These are phyloP conservation scores for Scheffersomyces quercinus DNA, from an alignment of 1,139 yeast genomes.

Conservation along the genomic window DNA sequence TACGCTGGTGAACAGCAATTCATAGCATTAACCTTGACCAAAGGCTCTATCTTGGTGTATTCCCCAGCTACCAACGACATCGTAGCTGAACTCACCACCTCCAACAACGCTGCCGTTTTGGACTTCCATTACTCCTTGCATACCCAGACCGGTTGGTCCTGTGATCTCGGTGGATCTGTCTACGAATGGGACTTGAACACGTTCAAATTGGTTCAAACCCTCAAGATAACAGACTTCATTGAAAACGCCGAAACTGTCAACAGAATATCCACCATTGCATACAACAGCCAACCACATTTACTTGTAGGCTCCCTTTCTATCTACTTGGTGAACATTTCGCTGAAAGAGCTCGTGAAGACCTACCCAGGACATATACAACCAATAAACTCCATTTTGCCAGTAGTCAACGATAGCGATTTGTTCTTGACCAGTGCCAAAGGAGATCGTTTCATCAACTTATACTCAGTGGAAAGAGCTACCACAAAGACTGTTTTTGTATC, in stretches of 20 bases:
- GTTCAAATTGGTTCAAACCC: constrained; percentile 40
- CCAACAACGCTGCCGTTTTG: constrained; percentile 52
- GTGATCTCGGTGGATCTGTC: constrained; percentile 62
- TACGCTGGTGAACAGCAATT: constrained; percentile 37
- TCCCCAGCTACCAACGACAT: constrained; percentile 67
- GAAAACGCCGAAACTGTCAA: constrained; percentile 37
- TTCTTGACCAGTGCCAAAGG: constrained; percentile 70
- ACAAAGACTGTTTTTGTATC: constrained; percentile 62
- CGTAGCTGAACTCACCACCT: constrained; percentile 49
- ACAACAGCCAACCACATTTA: constrained; percentile 44
- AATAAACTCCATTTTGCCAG: constrained; percentile 46
- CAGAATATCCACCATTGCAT: constrained; percentile 35
- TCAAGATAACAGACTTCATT: constrained; percentile 40
- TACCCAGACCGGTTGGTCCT: constrained; percentile 57
- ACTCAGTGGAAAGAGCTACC: constrained; percentile 47
- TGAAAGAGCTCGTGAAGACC: constrained; percentile 40
- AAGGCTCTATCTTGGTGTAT: constrained; percentile 65
- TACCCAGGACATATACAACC: constrained; percentile 79
- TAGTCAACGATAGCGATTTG: constrained; percentile 36
- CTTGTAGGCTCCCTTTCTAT: constrained; percentile 67
- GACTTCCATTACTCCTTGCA: constrained; percentile 49
- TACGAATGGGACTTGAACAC: constrained; percentile 63
- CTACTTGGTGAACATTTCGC: constrained; percentile 46
- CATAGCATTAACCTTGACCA: constrained; percentile 65
- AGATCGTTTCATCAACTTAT: constrained; percentile 78